phyloP scores from a whole-genome alignment of 345 rosid genomes.

The Murraya koenigii region DNA sequence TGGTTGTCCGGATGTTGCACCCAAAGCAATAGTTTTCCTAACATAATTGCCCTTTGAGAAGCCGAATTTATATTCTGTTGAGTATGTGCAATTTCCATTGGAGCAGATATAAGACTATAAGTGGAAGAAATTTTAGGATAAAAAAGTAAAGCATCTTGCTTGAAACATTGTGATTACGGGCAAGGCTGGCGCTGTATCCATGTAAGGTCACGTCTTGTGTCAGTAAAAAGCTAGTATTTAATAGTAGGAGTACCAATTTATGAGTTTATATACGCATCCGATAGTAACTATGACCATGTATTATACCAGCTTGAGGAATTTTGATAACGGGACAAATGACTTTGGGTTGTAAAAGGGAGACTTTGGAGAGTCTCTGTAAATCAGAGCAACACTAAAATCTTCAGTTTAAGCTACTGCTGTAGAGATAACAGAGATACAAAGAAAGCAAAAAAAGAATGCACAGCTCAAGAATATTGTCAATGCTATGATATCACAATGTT shows the following conservation, averaged over 20 bases:
- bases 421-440: no score
- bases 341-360: conserved; percentile 22
- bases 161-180: conserved; percentile 16
- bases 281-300: background rate
- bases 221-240: no score
- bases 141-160: conserved; percentile 29
- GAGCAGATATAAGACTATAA: conserved; percentile 26
- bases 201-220: no score
- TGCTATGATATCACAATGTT: no score
- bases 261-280: conserved; percentile 20
- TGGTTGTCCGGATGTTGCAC: conserved; percentile 34
- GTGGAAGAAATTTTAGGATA: conserved; percentile 38
- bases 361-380: background rate
- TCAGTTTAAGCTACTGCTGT: no score
- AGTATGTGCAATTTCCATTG: conserved; percentile 21
- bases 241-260: no score
- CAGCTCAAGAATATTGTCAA: no score
- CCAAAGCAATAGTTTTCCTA: conserved; percentile 38
- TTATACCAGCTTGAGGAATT: background rate
- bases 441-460: no score
- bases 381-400: no score
- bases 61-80: conserved; percentile 24
- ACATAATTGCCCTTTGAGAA: conserved; percentile 40
- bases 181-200: conserved; percentile 28
- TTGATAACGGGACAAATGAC: no score